These are phyloP conservation scores for Rhodotorula babjevae DNA, from an alignment of 768 basidiomycete species.

Conservation along the genomic window DNA sequence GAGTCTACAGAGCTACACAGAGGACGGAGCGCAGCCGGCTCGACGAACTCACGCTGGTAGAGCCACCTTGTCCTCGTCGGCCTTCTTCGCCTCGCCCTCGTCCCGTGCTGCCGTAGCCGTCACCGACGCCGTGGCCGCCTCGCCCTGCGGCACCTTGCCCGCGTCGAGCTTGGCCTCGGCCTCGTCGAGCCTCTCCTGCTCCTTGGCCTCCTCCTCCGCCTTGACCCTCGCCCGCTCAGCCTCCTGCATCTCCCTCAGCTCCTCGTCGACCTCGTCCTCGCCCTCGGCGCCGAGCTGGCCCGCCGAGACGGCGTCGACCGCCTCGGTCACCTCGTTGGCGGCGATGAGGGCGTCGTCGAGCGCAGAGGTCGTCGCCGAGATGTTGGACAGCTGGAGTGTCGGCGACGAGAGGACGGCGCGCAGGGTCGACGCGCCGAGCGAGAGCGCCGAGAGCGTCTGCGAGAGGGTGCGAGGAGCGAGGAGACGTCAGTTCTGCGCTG, in stretches of 20 bases:
- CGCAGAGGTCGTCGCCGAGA: constrained; percentile 21
- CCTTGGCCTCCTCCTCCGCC: not conserved
- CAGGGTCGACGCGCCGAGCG: constrained; percentile 31
- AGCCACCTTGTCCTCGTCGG: too few relatives aligned
- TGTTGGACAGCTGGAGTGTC: constrained; percentile 27
- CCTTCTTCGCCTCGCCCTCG: too few relatives aligned
- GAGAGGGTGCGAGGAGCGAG: not conserved
- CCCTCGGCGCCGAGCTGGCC: constrained; percentile 12
- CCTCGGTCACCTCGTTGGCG: constrained; percentile 19
- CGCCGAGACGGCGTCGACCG: constrained; percentile 2
- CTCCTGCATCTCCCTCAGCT: constrained; percentile 5
- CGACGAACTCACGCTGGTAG: too few relatives aligned
- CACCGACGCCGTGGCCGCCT: too few relatives aligned
- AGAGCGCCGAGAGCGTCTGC: constrained; percentile 33
- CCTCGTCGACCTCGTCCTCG: constrained; percentile 16
- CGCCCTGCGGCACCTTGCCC: too few relatives aligned
- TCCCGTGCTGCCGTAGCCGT: not conserved
- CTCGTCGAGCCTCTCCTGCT: too few relatives aligned
- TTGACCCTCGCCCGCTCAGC: not conserved
- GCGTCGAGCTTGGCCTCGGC: too few relatives aligned
- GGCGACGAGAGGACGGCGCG: constrained; percentile 31
- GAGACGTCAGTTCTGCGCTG: not conserved
- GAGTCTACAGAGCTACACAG: too few relatives aligned
- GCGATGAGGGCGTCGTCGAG: constrained; percentile 28
- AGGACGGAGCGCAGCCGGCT: too few relatives aligned